Evolutionary conservation across 164 flowering plant species (phyloP), one percentile per base, ranked within the genome.

Genomic region (Magnolia officinalis): DNA sequence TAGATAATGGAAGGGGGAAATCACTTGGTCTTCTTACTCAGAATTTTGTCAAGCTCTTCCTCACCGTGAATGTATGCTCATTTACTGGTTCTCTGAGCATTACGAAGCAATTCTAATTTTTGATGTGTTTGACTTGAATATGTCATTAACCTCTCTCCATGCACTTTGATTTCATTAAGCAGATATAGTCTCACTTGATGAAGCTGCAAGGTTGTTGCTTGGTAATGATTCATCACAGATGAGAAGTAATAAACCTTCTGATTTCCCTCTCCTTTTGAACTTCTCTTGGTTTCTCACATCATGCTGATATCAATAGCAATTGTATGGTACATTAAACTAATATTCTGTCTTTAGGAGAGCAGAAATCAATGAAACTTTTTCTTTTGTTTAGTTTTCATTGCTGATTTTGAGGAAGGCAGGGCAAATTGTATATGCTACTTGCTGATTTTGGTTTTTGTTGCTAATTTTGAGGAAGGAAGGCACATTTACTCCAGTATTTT

Each of bases 1-100:
- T 92, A 88, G 99, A 96, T 37, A 88, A 83, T 55, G 80, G 97
- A 82, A 87, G 91, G 80, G 99, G 94, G 75, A 96, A 96, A 73
- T 96, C 99, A 9, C 81, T 96, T 59, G 98, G 90, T 23, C 90
- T 91, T 73, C 90, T 96, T 8, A 91, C 99, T 4, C 93, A 92
- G 82, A 96, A 94, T 78, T 96, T 96, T 80, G 89, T 94, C 72
- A 96, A 92, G 90, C 96, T 96, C 55, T 96, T 96, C 83, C 80
- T 96, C 14, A 91, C 94, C 82, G 83, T 87, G 9, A 81, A 89
- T 70, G 99, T 96, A 81, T 88, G 50, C 58, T 4, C 13, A 20
- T 70, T 19, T 52, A 11, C 13, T 50, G 23, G 10, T 50, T 75
- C 5, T 31, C 31, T 9, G 1, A 29, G 71, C 19, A 13, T 26